Base-by-base conservation (phyloP, 2,329 filamentous ascomycete species). In the Byssothecium circinans region DNA sequence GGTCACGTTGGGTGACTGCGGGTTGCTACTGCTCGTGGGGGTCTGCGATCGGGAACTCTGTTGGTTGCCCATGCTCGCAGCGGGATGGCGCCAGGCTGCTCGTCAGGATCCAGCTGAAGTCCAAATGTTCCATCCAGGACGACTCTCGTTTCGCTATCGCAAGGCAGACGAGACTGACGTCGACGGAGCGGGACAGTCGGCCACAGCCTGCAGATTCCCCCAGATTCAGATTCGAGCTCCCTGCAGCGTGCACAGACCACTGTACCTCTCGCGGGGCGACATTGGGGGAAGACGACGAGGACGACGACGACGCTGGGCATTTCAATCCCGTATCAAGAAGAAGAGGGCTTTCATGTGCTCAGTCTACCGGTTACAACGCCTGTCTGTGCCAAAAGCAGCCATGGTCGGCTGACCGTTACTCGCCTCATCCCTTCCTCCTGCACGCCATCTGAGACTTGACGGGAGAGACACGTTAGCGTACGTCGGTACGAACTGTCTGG, bases 41-140 rank as follows among this genome's bases (percentile, higher is more conserved):
- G 55, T 53, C 45, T 57, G 49, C 45, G 62, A 55, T 49, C 55
- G 55, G 46, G 61, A 64, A 41, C 61, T 60, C 59, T 68, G 61
- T 58, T 69, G 67, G 58, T 71, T 70, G 38, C 67, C 67, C 68
- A 71, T 70, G 47, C 47, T 25, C 23, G 23, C 23, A 25, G 10
- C 23, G 10, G 23, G 23, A 25, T 10, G 23, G 10, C 23, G 23
- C 23, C 23, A 10, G 23, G 29, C 29, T 8, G 14, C 29, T 32
- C 29, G 29, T 32, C 6, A 12, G 29, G 22, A 41, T 36, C 22
- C 36, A 46, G 37, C 37, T 17, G 25, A 19, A 36, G 19, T n/a
- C 33, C n/a, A 29, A 27, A 5, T 30, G 34, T 38, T 23, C 35
- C 40, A 45, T 49, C 37, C 27, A 43, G 39, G 27, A 23, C 32